phyloP scores from a whole-genome alignment of 225 moss, liverwort and hornwort species.

The Pseudisothecium myosuroides region DNA sequence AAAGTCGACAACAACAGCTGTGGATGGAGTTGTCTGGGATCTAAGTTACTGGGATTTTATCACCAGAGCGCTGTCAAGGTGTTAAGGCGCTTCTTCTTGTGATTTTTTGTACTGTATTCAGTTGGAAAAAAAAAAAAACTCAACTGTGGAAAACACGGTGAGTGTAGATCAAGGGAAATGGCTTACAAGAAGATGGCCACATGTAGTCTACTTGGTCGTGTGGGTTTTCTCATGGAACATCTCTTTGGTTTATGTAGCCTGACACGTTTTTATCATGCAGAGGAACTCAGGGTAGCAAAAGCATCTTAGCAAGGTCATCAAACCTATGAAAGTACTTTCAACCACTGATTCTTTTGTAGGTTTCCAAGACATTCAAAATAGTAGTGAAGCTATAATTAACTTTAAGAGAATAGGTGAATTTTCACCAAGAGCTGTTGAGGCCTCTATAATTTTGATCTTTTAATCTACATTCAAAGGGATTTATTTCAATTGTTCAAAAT shows the following conservation, averaged over 20 bases:
- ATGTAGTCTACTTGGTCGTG: not conserved
- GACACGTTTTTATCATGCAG: not conserved
- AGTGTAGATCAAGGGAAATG: not conserved
- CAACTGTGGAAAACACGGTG: not conserved
- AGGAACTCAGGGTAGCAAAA: rapidly evolving
- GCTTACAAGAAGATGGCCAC: not conserved
- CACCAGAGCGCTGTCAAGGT: too few species aligned
- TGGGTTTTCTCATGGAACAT: not conserved
- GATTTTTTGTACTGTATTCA: not conserved
- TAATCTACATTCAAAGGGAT: too few species aligned
- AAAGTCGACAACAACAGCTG: too few species aligned
- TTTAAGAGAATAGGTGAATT: not conserved
- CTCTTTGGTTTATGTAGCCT: not conserved
- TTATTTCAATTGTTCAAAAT: too few species aligned
- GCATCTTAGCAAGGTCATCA: not conserved
- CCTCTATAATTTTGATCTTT: too few species aligned
- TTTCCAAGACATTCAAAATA: not conserved
- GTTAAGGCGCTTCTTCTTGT: too few species aligned
- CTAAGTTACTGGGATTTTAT: too few species aligned
- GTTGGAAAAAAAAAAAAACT: not conserved
- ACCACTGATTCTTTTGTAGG: not conserved
- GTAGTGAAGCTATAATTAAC: not conserved
- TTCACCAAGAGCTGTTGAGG: not conserved
- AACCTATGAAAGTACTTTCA: not conserved
- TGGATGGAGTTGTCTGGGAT: too few species aligned